Evolutionary conservation across 441 rosid genomes (phyloP).

Genomic region (Hypseocharis bilobata): DNA sequence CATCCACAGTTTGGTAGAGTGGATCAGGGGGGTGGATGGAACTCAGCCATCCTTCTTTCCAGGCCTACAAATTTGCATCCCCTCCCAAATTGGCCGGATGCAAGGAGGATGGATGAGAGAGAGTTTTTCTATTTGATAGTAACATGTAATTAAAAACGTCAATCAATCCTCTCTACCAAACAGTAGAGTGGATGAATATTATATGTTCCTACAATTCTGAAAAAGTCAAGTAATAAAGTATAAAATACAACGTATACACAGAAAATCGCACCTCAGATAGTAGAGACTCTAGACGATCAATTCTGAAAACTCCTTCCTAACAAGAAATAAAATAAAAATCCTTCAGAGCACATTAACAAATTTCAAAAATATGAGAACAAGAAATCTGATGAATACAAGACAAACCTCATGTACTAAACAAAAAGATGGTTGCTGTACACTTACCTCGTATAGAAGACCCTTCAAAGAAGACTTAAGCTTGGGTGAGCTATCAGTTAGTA

Average conservation of each 20-base stretch:
- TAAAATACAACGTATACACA: not conserved
- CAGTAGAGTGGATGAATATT: too few relatives aligned
- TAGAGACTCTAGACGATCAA: conserved; percentile 88
- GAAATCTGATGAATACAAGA: not conserved
- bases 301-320: conserved; percentile 82
- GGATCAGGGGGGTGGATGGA: too few relatives aligned
- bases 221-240: not conserved
- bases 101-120: too few relatives aligned
- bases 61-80: too few relatives aligned
- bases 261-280: conserved; percentile 57
- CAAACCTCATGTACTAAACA: not conserved
- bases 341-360: not conserved
- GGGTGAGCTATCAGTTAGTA: conserved; percentile 78
- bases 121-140: too few relatives aligned
- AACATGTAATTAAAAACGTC: too few relatives aligned
- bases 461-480: conserved; percentile 67
- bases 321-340: conserved; percentile 19
- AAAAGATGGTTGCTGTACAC: conserved; percentile 14
- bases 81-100: too few relatives aligned
- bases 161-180: too few relatives aligned
- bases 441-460: conserved; percentile 74
- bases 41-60: too few relatives aligned
- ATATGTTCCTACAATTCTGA: too few relatives aligned
- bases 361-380: not conserved
- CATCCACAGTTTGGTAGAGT: too few relatives aligned